phyloP scores from a whole-genome alignment of 139 green algal species.

The Choricystis sp. region DNA sequence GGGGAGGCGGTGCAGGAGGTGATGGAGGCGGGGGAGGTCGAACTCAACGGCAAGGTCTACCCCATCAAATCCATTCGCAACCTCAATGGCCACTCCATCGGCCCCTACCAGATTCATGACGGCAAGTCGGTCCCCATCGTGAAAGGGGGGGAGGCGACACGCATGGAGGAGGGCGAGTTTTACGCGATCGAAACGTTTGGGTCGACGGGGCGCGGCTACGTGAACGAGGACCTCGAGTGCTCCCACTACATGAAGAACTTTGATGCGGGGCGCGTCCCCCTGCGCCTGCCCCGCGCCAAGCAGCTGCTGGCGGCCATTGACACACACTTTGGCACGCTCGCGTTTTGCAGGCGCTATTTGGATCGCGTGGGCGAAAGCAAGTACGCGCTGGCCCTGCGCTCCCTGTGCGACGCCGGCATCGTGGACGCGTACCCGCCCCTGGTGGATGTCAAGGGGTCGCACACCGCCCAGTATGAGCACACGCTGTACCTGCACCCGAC shows the following conservation, averaged over 20 bases:
- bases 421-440: conserved; percentile 92
- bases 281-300: conserved; percentile 84
- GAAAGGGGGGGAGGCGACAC: conserved; percentile 70
- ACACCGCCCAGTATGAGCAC: conserved; percentile 96
- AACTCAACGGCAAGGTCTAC: conserved; percentile 85
- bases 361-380: conserved; percentile 92
- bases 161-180: conserved; percentile 99
- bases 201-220: conserved; percentile 77
- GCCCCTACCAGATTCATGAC: conserved; percentile 88
- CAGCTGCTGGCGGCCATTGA: conserved; percentile 90
- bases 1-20: conserved; percentile 83
- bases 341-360: conserved; percentile 92
- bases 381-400: conserved; percentile 99
- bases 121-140: conserved; percentile 73
- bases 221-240: conserved; percentile 95
- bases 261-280: conserved; percentile 68
- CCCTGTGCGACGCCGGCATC: conserved; percentile 82
- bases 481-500: conserved; percentile 90
- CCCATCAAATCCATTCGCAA: conserved; percentile 66
- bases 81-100: conserved; percentile 95
- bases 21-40: conserved; percentile 90
- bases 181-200: conserved; percentile 99
- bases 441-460: conserved; percentile 78
- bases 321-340: conserved; percentile 92
- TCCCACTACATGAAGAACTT: conserved; percentile 99